A percentile compares a stretch with the other conserved stretches of the same genome.
Conservation (phyloP, 2,329 filamentous ascomycete species). For the Calcarisporium arbuscula region DNA sequence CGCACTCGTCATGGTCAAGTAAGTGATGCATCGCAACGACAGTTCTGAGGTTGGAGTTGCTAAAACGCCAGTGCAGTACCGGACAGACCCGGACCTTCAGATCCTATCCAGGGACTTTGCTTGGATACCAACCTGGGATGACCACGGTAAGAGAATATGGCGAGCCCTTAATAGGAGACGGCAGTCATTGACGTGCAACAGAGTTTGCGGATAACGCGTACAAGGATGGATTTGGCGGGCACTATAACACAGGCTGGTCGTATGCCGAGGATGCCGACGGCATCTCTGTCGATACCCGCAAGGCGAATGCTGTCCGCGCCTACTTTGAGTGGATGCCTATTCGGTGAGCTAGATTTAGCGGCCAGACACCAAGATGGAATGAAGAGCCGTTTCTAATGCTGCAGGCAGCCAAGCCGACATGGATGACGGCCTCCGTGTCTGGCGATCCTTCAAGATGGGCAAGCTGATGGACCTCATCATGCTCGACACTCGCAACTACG, state of each 20-base stretch:
- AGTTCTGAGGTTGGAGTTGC: no score
- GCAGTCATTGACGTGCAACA: constrained; percentile 3
- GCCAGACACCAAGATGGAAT: no score
- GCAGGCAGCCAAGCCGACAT: constrained; percentile 49
- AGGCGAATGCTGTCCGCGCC: constrained; percentile 66
- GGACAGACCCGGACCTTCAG: constrained; percentile 33
- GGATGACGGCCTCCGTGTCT: constrained; percentile 63
- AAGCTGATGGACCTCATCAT: constrained; percentile 61
- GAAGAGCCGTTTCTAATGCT: no score
- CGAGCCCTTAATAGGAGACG: no score
- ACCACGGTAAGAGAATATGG: constrained; percentile 45
- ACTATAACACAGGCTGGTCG: constrained; percentile 62
- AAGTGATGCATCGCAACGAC: constrained; percentile 4
- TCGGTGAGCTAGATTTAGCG: constrained; percentile 22
- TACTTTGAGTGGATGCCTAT: constrained; percentile 56
- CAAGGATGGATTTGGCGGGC: constrained; percentile 50
- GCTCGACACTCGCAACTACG: constrained; percentile 64
- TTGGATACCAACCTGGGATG: constrained; percentile 42
- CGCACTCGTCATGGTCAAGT: constrained; percentile 32
- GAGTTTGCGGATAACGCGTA: constrained; percentile 61
- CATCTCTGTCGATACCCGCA: constrained; percentile 64
- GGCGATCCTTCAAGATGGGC: constrained; percentile 61
- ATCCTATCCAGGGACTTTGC: constrained; percentile 34
- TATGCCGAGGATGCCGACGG: constrained; percentile 49
- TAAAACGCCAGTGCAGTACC: no score